Base-by-base conservation (phyloP, 257 asterid species). In the Nicotiana knightiana region DNA sequence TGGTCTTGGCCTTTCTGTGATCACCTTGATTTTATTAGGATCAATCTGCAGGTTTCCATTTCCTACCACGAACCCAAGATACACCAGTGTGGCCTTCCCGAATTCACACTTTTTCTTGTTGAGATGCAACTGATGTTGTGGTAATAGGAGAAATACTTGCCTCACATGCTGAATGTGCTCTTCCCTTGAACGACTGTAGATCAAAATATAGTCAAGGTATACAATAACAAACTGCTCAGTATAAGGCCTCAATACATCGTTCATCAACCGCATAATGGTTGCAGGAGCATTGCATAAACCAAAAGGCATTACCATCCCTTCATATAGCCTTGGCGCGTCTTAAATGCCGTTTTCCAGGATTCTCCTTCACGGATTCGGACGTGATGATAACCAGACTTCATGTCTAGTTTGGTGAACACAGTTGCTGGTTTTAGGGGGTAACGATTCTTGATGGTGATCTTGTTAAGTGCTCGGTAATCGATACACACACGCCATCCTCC, bases 341-440 rank as follows among this genome's bases (percentile, higher is more conserved):
- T 82, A 12, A 75, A 75, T 3, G 65, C 17, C 28, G 57, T 82
- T n/a, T 82, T 75, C 85, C 67, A 61, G 13, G 75, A 63, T 16
- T 76, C 85, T 4, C 81, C 76, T 2, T 17, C 15, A 3, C 32
- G 3, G 2, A 76, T 26, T 10, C 82, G 4, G n/a, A 46, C 30
- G 51, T 63, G 39, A 39, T 68, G 80, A 21, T 67, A 70, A 2
- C 78, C 78, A 28, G 67, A 46, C 15, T 46, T 75, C 54, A 82
- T n/a, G 15, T 63, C 77, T 21, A 82, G 65, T 53, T 18, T 81
- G 16, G 48, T 9, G 10, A 81, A 81, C 10, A 33, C 3, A 5
- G 18, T 63, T 18, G 76, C 4, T 4, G 62, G 76, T 33, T 62
- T 37, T 28, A 80, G 10, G 43, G 83, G 48, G 4, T 9, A 81